Evolutionary conservation across 805 yeast species (phyloP).

Genomic region (Metschnikowia picachoensis): DNA sequence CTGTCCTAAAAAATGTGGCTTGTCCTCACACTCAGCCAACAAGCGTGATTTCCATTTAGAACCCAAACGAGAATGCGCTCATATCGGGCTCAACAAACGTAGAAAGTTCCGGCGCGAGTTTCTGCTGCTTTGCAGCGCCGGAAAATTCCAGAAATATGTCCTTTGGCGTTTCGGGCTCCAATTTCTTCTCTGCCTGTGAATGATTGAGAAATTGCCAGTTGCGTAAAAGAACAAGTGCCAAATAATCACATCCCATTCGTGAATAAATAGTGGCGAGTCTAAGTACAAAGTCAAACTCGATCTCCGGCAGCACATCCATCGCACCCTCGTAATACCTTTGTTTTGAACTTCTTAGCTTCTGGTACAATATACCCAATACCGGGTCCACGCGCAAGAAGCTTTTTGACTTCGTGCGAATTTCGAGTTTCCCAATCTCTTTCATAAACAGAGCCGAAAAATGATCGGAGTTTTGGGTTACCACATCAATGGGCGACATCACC

Average conservation of each 20-base stretch:
- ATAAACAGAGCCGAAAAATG: slow-evolving; percentile 22
- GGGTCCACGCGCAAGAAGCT: slow-evolving; percentile 75
- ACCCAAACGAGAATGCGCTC: slow-evolving; percentile 60
- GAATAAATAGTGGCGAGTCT: slow-evolving; percentile 65
- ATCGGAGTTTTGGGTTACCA: slow-evolving; percentile 21
- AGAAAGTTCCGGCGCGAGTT: slow-evolving; percentile 39
- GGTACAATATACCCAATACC: slow-evolving; percentile 63
- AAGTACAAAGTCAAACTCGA: slow-evolving; percentile 60
- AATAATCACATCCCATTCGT: slow-evolving; percentile 88
- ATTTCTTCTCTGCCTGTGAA: slow-evolving; percentile 6
- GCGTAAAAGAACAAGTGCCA: slow-evolving; percentile 58
- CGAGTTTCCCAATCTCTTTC: slow-evolving; percentile 12
- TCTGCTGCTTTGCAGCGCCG: slow-evolving; percentile 4
- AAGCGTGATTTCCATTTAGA: slow-evolving; percentile 12
- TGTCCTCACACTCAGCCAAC: too few relatives aligned
- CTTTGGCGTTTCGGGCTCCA: background rate
- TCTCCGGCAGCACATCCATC: slow-evolving; percentile 34
- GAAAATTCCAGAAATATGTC: slow-evolving; percentile 17
- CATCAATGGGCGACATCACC: slow-evolving; percentile 48
- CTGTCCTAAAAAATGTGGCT: too few relatives aligned
- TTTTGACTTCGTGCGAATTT: slow-evolving; percentile 19
- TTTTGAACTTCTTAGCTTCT: slow-evolving; percentile 52
- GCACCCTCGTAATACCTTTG: slow-evolving; percentile 49
- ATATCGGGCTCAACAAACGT: slow-evolving; percentile 71
- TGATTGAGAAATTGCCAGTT: slow-evolving; percentile 59